Evolutionary conservation across 352 stramenopile genomes (phyloP).

Genomic region (Thalassiosira livingstoniorum): DNA sequence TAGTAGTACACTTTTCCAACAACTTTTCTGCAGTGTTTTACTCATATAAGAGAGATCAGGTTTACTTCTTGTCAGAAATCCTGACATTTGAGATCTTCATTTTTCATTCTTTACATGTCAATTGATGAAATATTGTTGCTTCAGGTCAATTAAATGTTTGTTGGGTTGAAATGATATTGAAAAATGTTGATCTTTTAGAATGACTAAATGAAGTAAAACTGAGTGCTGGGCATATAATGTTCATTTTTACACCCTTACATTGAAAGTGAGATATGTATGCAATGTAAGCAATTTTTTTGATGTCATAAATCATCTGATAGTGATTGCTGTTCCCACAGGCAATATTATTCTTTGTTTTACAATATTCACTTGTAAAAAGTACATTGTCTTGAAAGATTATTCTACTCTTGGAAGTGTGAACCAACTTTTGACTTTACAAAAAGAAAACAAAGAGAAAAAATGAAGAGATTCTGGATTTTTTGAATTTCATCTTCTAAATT

Average conservation of each 20-base stretch:
- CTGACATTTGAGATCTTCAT: too few species aligned
- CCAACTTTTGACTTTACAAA: constrained; percentile 22
- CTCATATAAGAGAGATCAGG: too few species aligned
- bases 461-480: constrained; percentile 28
- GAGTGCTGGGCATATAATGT: background rate
- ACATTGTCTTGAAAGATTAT: constrained; percentile 12
- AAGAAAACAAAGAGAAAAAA: constrained; percentile 14
- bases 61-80: too few species aligned
- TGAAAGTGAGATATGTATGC: background rate
- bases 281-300: background rate
- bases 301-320: background rate
- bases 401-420: constrained; percentile 1
- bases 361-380: constrained; percentile 38
- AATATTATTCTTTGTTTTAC: background rate
- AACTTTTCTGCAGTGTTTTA: too few species aligned
- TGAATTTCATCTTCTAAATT: too few species aligned
- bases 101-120: too few species aligned
- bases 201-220: constrained; percentile 34
- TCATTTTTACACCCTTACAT: background rate
- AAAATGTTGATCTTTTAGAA: constrained; percentile 42
- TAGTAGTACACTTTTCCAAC: too few species aligned
- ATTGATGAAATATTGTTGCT: too few species aligned
- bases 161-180: too few species aligned
- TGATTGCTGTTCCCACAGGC: background rate
- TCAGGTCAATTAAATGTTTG: too few species aligned